phyloP scores from a whole-genome alignment of 1,139 yeast species.

The Geotrichum siamense region DNA sequence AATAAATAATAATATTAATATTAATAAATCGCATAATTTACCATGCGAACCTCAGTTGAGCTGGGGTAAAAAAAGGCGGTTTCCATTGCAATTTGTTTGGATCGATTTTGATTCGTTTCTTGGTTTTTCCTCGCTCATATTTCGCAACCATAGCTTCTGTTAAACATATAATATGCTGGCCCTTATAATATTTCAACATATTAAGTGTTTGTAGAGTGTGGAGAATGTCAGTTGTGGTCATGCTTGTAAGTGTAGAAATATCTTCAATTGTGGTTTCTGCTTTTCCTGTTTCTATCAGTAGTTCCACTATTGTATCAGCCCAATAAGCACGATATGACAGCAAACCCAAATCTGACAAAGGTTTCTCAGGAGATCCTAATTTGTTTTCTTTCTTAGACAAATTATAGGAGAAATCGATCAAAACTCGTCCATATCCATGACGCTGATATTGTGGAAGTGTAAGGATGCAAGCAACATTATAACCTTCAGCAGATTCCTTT shows the following conservation, averaged over 20 bases:
- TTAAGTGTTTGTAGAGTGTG: conserved; percentile 89
- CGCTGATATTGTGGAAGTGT: conserved; percentile 95
- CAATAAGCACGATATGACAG: conserved; percentile 92
- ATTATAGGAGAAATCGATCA: conserved; percentile 90
- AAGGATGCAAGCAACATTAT: conserved; percentile 93
- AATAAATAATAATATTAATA: too few species aligned
- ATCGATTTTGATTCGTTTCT: conserved; percentile 72
- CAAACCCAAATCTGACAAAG: conserved; percentile 87
- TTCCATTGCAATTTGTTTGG: conserved; percentile 75
- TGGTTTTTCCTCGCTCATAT: conserved; percentile 65
- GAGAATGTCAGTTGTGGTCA: conserved; percentile 93
- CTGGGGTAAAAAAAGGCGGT: conserved; percentile 94
- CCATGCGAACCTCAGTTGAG: conserved; percentile 95
- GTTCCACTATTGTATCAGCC: conserved; percentile 80
- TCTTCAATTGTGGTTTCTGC: conserved; percentile 87
- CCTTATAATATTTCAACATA: conserved; percentile 85
- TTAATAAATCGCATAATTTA: conserved; percentile 31
- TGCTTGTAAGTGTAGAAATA: conserved; percentile 74
- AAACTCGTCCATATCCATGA: conserved; percentile 83
- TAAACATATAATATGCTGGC: conserved; percentile 88
- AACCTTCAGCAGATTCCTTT: conserved; percentile 91
- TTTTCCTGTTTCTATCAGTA: conserved; percentile 56
- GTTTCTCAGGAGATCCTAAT: conserved; percentile 95
- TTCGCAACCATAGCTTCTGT: conserved; percentile 76
- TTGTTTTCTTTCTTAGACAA: conserved; percentile 80